phyloP scores from a whole-genome alignment of 208 protist genomes.

The Acanthamoeba healyi region DNA sequence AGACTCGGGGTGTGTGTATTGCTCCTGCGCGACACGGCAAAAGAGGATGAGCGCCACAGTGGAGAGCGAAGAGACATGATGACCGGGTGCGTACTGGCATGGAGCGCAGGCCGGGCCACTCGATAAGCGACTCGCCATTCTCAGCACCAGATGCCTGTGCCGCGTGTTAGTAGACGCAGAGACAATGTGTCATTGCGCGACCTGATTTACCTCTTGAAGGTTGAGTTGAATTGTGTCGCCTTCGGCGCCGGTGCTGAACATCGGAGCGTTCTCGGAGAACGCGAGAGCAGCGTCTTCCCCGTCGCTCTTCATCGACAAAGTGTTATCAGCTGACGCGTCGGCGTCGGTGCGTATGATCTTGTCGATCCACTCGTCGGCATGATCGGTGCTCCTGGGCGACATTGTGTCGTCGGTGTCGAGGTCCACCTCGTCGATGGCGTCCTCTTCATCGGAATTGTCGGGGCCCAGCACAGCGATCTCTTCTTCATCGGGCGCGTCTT shows the following conservation, averaged over 20 bases:
- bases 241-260: neutral
- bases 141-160: neutral
- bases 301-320: no score
- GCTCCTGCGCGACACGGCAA: neutral
- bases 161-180: neutral
- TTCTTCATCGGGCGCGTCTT: neutral
- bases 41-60: neutral
- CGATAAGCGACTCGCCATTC: neutral
- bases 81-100: neutral
- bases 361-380: neutral
- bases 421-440: conserved; percentile 48
- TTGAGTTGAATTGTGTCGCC: no score
- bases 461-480: conserved; percentile 41
- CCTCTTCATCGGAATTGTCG: neutral
- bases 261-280: neutral
- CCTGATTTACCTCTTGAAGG: neutral
- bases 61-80: neutral
- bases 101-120: conserved; percentile 13
- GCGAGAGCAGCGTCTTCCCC: neutral
- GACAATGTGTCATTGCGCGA: neutral
- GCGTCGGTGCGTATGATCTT: neutral
- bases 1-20: conserved; percentile 19
- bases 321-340: no score
- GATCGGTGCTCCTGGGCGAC: neutral
- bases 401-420: neutral